Conservation (phyloP, 2,329 filamentous ascomycete species). For the Verticillium albo-atrum region DNA sequence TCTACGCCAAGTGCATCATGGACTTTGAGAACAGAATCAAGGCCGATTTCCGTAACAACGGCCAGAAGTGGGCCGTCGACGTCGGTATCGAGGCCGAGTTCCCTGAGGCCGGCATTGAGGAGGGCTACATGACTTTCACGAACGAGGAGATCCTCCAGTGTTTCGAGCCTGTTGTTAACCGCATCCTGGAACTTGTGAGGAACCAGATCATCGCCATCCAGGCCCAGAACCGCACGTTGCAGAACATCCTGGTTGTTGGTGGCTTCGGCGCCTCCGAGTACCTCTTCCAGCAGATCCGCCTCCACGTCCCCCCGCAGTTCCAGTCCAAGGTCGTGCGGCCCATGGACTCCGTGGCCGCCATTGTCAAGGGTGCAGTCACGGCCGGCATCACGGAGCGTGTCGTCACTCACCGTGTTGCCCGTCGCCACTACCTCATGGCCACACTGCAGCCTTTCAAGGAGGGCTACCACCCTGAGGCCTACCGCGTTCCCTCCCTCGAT, state of each 20-base stretch:
- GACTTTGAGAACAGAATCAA: slow-evolving; percentile 99
- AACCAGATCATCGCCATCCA: slow-evolving; percentile 99
- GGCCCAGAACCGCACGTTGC: slow-evolving; percentile 87
- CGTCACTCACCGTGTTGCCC: slow-evolving; percentile 92
- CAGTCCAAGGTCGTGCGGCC: slow-evolving; percentile 96
- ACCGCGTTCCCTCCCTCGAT: slow-evolving; percentile 92
- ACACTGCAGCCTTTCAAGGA: slow-evolving; percentile 98
- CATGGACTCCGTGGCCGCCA: slow-evolving; percentile 98
- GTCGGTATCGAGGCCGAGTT: slow-evolving; percentile 98
- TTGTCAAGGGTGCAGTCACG: slow-evolving; percentile 96
- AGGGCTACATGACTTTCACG: slow-evolving; percentile 99
- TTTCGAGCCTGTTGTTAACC: slow-evolving; percentile 96
- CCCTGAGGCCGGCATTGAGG: slow-evolving; percentile 94
- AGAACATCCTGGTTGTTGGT: slow-evolving; percentile 96
- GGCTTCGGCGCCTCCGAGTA: slow-evolving; percentile 98
- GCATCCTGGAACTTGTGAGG: slow-evolving; percentile 90
- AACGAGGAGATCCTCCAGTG: slow-evolving; percentile 99
- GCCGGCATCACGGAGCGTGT: slow-evolving; percentile 97
- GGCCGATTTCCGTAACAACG: slow-evolving; percentile 98
- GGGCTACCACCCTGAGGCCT: slow-evolving; percentile 95
- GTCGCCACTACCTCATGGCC: slow-evolving; percentile 98
- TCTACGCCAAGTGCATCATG: slow-evolving; percentile 99
- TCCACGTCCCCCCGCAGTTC: slow-evolving; percentile 96
- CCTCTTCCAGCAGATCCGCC: slow-evolving; percentile 98
- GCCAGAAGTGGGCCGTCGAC: slow-evolving; percentile 98